Conservation (phyloP, 1,284 basidiomycete species). For the Pseudomicrostroma phylloplanum region DNA sequence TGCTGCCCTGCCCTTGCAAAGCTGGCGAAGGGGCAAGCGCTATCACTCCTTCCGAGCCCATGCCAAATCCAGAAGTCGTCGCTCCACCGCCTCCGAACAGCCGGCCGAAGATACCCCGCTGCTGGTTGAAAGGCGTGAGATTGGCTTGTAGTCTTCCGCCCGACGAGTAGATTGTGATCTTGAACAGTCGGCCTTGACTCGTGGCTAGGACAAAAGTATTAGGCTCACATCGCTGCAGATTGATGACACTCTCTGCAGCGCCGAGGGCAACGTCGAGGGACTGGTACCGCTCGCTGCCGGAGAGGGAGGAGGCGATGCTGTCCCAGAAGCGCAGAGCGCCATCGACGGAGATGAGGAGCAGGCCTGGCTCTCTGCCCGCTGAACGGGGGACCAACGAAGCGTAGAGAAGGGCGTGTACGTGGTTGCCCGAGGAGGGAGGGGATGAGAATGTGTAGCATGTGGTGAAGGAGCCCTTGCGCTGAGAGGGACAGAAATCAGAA, state of each 20-base stretch:
- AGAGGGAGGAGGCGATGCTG: conserved; percentile 29
- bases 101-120: conserved; percentile 36
- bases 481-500: conserved; percentile 1
- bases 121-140: conserved; percentile 30
- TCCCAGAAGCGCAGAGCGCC: conserved; percentile 34
- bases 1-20: conserved; percentile 17
- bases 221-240: conserved; percentile 22
- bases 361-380: conserved; percentile 27
- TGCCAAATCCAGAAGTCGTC: conserved; percentile 17
- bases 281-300: conserved; percentile 21
- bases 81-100: conserved; percentile 28
- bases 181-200: conserved; percentile 29
- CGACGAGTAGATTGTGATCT: conserved; percentile 25
- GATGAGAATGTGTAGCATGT: conserved; percentile 33
- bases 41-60: conserved; percentile 23
- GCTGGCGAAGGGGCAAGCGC: conserved; percentile 29
- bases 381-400: conserved; percentile 24
- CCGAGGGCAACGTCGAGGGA: conserved; percentile 19
- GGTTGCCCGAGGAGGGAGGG: conserved; percentile 14
- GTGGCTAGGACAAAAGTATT: conserved; percentile 28
- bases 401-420: conserved; percentile 21
- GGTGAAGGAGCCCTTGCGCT: conserved; percentile 22
- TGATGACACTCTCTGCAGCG: conserved; percentile 21
- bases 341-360: conserved; percentile 27
- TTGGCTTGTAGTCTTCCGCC: conserved; percentile 30